phyloP scores from a whole-genome alignment of 2,329 filamentous ascomycete species.

The Penicillium sp. region DNA sequence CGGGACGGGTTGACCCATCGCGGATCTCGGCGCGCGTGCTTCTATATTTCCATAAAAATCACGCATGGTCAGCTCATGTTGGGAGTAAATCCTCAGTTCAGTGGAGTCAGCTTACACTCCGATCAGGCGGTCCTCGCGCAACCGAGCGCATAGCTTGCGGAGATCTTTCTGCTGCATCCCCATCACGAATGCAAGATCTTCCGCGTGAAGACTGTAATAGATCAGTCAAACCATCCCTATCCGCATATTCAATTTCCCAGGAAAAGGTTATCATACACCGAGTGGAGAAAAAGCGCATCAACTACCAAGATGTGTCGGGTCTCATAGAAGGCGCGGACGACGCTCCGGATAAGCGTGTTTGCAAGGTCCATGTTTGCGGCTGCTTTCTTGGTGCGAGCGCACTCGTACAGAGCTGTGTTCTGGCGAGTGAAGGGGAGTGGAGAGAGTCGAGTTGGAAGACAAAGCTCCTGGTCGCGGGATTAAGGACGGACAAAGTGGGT shows the following conservation, averaged over 20 bases:
- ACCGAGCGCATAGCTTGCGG: conserved; percentile 80
- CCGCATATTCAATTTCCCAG: background rate
- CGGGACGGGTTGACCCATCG: conserved; percentile 77
- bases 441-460: conserved; percentile 9
- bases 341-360: conserved; percentile 80
- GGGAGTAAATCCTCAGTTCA: background rate
- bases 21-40: conserved; percentile 74
- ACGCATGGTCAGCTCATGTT: conserved; percentile 16
- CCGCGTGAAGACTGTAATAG: conserved; percentile 68
- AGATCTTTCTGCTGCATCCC: conserved; percentile 89
- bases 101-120: conserved; percentile 62
- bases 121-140: conserved; percentile 84
- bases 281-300: conserved; percentile 75
- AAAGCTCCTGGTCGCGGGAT: conserved; percentile 12
- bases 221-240: conserved; percentile 13
- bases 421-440: background rate
- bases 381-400: background rate
- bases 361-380: conserved; percentile 59
- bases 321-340: conserved; percentile 82
- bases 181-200: conserved; percentile 83
- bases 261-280: conserved; percentile 54
- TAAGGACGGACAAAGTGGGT: conserved; percentile 7
- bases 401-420: background rate
- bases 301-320: conserved; percentile 80
- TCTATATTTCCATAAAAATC: conserved; percentile 39